Percentiles rank a stretch among this genome's conserved stretches.
These are phyloP conservation scores for Echinosophora koreensis DNA, from an alignment of 306 rosid genomes.

Conservation along the genomic window DNA sequence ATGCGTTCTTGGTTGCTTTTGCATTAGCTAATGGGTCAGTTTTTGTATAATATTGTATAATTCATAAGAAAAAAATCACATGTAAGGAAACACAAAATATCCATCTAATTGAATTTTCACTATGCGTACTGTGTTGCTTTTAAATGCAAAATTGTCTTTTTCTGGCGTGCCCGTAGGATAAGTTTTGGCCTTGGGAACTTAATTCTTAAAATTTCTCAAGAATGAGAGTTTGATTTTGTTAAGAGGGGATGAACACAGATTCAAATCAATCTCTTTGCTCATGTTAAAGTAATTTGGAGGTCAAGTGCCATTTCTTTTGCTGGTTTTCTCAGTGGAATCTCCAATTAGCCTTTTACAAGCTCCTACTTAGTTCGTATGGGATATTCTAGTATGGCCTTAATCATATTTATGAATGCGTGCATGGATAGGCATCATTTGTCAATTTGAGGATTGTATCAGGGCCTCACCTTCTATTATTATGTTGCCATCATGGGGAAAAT, in stretches of 20 bases:
- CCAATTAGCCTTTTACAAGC: no score
- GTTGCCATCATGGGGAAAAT: neutral
- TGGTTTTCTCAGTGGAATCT: no score
- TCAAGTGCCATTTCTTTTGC: no score
- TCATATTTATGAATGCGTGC: neutral
- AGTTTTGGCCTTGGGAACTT: no score
- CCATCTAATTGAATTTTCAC: slow-evolving; percentile 1
- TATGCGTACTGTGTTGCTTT: neutral
- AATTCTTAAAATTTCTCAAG: no score
- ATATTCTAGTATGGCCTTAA: no score
- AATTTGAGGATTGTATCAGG: neutral
- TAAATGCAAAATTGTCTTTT: neutral
- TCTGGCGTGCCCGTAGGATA: neutral
- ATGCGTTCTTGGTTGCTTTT: neutral
- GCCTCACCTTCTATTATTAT: no score
- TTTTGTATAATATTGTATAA: neutral
- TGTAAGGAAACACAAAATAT: neutral
- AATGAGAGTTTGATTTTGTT: no score
- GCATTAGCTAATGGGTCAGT: neutral
- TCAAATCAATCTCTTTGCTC: no score
- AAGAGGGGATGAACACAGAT: no score
- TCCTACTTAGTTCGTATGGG: no score
- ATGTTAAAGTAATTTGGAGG: no score
- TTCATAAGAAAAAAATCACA: neutral
- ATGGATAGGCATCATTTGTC: neutral